Evolutionary conservation across 2,329 filamentous ascomycete species (phyloP).

Genomic region (Paecilomyces fulvus): DNA sequence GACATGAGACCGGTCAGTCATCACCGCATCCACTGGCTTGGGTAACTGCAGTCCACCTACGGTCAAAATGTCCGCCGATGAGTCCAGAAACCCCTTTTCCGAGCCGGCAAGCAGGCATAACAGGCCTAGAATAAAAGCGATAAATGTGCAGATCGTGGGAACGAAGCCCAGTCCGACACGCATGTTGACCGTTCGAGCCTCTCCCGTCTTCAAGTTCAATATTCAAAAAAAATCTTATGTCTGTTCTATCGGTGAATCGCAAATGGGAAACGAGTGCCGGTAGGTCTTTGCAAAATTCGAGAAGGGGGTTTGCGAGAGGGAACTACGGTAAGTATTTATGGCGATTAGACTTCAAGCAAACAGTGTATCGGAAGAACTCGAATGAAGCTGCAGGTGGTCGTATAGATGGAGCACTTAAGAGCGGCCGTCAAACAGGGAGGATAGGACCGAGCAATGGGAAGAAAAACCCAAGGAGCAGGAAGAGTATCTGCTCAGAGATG

Average conservation of each 20-base stretch:
- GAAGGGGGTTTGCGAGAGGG: background rate
- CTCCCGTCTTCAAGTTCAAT: background rate
- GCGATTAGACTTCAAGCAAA: background rate
- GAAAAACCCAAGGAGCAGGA: background rate
- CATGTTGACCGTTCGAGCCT: slow-evolving; percentile 7
- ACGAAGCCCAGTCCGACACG: slow-evolving; percentile 25
- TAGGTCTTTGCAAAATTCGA: background rate
- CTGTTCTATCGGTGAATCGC: background rate
- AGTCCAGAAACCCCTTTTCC: slow-evolving; percentile 47
- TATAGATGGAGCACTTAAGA: background rate
- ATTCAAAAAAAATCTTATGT: background rate
- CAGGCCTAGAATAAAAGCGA: slow-evolving; percentile 50
- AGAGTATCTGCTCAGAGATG: background rate
- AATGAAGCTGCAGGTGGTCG: background rate
- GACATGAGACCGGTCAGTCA: background rate
- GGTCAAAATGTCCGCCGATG: slow-evolving; percentile 46
- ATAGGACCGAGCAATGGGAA: background rate
- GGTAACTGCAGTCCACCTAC: slow-evolving; percentile 25
- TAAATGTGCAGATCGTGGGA: slow-evolving; percentile 43
- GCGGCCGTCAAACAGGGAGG: background rate
- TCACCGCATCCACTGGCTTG: background rate
- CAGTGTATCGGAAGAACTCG: background rate
- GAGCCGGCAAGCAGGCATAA: slow-evolving; percentile 55
- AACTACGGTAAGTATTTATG: background rate
- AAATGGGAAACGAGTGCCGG: background rate